These are phyloP conservation scores for Sophora flavescens DNA, from an alignment of 306 rosid genomes.

Conservation along the genomic window DNA sequence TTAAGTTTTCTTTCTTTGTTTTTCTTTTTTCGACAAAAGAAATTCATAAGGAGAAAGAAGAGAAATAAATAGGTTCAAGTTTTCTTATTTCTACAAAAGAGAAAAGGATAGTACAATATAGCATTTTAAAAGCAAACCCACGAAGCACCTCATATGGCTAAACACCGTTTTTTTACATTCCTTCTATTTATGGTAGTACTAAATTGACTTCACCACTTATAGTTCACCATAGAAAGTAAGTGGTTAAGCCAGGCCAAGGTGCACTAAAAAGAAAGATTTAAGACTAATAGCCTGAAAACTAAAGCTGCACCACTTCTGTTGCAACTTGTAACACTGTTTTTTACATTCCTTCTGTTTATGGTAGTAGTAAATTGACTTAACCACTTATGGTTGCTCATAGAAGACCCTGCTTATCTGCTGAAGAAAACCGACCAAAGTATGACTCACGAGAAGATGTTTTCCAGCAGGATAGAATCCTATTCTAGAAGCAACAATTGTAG, in stretches of 20 bases:
- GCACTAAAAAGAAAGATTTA: too few relatives aligned
- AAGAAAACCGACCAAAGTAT: slow-evolving; percentile 83
- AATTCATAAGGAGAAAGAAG: neutral
- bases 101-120: slow-evolving; percentile 18
- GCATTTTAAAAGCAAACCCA: slow-evolving; percentile 1
- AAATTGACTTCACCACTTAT: too few relatives aligned
- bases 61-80: slow-evolving; percentile 15
- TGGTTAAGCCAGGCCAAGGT: too few relatives aligned
- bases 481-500: slow-evolving; percentile 82
- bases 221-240: too few relatives aligned
- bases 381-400: too few relatives aligned
- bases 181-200: too few relatives aligned
- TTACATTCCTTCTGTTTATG: too few relatives aligned
- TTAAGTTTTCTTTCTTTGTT: neutral
- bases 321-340: too few relatives aligned
- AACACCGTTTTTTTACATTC: too few relatives aligned
- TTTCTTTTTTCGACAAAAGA: neutral
- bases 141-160: slow-evolving; percentile 26
- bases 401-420: slow-evolving; percentile 94
- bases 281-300: too few relatives aligned
- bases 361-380: too few relatives aligned
- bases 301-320: too few relatives aligned
- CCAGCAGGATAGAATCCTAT: slow-evolving; percentile 95
- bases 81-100: neutral
- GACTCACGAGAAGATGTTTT: slow-evolving; percentile 70